Base-by-base conservation (phyloP, 2,329 filamentous ascomycete genomes). In the Penicillium concentricum region DNA sequence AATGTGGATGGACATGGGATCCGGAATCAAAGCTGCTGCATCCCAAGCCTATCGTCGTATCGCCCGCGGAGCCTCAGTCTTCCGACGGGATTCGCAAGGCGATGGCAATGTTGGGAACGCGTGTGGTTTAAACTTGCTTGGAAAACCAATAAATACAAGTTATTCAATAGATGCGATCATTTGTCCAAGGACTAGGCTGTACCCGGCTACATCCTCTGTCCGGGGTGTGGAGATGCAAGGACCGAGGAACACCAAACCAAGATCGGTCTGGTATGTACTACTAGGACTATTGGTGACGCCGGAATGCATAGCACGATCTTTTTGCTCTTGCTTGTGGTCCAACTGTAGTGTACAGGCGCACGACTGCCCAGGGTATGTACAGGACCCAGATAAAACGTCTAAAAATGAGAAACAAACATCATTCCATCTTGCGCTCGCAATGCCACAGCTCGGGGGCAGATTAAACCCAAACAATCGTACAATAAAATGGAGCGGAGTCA, bases 381-480 rank as follows among this genome's bases (percentile, higher is more conserved):
- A 74, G 67, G 67, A 70, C 69, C 72, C 70, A 72, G 65, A 70
- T 67, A 67, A 69, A 68, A 74, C 68, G 69, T 76, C 73, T 75
- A 75, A 71, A 70, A 62, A 67, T 62, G 58, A 66, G 62, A 68
- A 70, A 67, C 67, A 69, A 67, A 69, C 65, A 71, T 65, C 67
- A 69, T 72, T 71, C 67, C 71, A 66, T 66, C 65, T 74, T 72
- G 74, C 72, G 72, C 72, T 74, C 66, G 69, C 69, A 74, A 73
- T 71, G 68, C 69, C 68, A 73, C 67, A 68, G 74, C 64, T 71
- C 67, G 71, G 65, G 69, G 69, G 59, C 56, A 70, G 68, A 72
- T 70, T 71, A 72, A 73, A 60, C 63, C 71, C 69, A 70, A 75
- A 73, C 71, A 76, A 76, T 75, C 72, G 72, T 74, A 74, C 72